Evolutionary conservation across 192 early-diverging fungal genomes (phyloP), one percentile per base, ranked within the genome.

Genomic region (Podila horticola): DNA sequence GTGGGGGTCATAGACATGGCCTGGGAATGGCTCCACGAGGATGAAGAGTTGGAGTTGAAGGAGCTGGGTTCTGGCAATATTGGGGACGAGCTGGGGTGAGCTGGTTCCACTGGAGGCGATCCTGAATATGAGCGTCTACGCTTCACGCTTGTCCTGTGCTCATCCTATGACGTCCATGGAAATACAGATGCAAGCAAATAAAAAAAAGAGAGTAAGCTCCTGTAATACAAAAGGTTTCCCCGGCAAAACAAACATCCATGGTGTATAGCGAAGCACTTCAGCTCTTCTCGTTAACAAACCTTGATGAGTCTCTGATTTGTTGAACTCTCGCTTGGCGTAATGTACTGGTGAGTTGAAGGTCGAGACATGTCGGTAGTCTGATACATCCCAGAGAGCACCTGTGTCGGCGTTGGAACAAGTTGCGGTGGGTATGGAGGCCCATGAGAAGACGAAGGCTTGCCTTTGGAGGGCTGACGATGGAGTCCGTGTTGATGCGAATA

Each of bases 21-120:
- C 61, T 64, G 52, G 66, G 74, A 31, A 38, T 72, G 52, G 57
- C 59, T 58, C 75, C 63, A 75, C 31, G 74, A 79, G n/a, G 71
- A 75, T 24, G 70, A 71, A 5, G 66, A 71, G 49, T 69, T 79
- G 38, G 74, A 85, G 64, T 73, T 79, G 66, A 67, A 72, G 24
- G 71, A 71, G 59, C 41, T 71, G 2, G 69, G 70, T 58, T 66
- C 68, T 24, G 74, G 62, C 9, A 55, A 50, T 5, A 74, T 69
- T 9, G 71, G 73, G 5, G 74, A 66, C 2, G 72, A 72, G 28
- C 13, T 58, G 36, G 38, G 45, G 41, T 58, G 63, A 8, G 57
- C 13, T 2, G 20, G 48, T 28, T 28, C 36, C 24, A 57, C 67
- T 22, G 48, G 55, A 58, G 75, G 72, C n/a, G 71, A 45, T 62